Evolutionary conservation across 768 basidiomycete species (phyloP).

Genomic region (Psilocybe tampanensis): DNA sequence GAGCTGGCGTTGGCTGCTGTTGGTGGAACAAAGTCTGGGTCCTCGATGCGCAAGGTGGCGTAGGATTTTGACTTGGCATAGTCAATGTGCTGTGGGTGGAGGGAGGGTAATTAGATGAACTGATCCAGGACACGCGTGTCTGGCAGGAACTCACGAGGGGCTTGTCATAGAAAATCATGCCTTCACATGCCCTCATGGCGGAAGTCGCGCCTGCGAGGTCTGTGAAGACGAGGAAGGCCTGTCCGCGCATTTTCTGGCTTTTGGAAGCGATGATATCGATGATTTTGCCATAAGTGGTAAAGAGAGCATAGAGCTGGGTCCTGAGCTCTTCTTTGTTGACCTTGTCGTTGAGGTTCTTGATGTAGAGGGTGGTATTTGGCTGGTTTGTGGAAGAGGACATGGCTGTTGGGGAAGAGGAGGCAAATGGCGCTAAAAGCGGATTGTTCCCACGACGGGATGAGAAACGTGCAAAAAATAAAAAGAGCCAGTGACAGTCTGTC

Average conservation of each 20-base stretch:
- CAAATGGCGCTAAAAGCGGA: constrained; percentile 6
- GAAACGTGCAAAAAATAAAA: constrained; percentile 5
- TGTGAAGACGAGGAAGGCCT: constrained; percentile 94
- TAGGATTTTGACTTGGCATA: constrained; percentile 92
- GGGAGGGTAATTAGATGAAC: constrained; percentile 5
- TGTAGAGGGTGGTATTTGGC: constrained; percentile 87
- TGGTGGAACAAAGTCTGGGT: constrained; percentile 80
- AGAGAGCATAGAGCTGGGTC: constrained; percentile 81
- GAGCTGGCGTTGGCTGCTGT: constrained; percentile 62
- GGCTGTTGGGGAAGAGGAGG: constrained; percentile 13
- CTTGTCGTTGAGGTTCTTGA: constrained; percentile 93
- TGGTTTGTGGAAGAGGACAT: constrained; percentile 60
- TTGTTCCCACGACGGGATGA: constrained; percentile 26
- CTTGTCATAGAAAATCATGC: constrained; percentile 92
- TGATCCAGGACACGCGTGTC: constrained; percentile 5
- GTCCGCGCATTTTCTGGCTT: constrained; percentile 83
- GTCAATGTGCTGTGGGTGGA: constrained; percentile 68
- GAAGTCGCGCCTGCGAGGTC: constrained; percentile 91
- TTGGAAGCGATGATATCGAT: constrained; percentile 94
- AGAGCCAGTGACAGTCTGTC: constrained; percentile 1
- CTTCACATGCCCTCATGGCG: constrained; percentile 91
- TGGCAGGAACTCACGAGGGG: constrained; percentile 68
- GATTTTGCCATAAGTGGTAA: constrained; percentile 91
- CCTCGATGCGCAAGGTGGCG: constrained; percentile 77
- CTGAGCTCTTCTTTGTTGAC: constrained; percentile 90